Conservation (phyloP, 2,329 filamentous ascomycete genomes). For the Colletotrichum musae region DNA sequence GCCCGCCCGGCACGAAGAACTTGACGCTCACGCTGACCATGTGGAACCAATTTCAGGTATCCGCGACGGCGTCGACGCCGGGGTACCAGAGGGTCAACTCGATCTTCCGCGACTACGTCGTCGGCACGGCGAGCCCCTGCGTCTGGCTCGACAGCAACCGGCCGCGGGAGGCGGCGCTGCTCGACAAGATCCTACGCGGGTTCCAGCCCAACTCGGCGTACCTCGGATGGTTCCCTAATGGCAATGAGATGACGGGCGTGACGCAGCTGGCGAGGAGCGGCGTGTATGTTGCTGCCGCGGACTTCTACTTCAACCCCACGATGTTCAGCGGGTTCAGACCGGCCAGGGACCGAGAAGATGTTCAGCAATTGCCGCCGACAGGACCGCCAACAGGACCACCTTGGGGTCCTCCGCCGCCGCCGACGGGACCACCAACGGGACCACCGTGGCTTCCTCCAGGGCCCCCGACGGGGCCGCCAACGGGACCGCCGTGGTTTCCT, state of each 20-base stretch:
- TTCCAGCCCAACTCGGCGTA: constrained; percentile 26
- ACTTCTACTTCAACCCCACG: constrained; percentile 30
- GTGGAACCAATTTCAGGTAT: constrained; percentile 25
- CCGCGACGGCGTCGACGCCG: background rate
- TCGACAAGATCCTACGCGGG: constrained; percentile 5
- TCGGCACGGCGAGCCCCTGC: constrained; percentile 15
- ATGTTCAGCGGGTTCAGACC: constrained; percentile 19
- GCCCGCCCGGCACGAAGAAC: background rate
- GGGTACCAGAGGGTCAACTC: constrained; percentile 17
- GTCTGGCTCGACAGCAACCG: constrained; percentile 25
- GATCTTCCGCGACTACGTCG: constrained; percentile 24
- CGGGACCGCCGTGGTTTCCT: background rate
- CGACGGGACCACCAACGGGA: background rate
- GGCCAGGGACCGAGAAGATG: background rate
- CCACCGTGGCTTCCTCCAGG: background rate
- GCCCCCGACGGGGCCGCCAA: background rate
- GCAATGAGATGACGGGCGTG: constrained; percentile 22
- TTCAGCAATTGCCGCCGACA: no score
- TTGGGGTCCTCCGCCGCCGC: no score
- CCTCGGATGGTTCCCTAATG: constrained; percentile 27
- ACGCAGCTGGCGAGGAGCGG: constrained; percentile 23
- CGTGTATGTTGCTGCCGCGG: constrained; percentile 12
- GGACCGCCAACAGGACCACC: background rate
- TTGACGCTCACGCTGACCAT: constrained; percentile 14
- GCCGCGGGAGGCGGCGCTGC: constrained; percentile 13